phyloP scores from a whole-genome alignment of 2,329 filamentous ascomycete species.

The Hirsutella rhossiliensis region DNA sequence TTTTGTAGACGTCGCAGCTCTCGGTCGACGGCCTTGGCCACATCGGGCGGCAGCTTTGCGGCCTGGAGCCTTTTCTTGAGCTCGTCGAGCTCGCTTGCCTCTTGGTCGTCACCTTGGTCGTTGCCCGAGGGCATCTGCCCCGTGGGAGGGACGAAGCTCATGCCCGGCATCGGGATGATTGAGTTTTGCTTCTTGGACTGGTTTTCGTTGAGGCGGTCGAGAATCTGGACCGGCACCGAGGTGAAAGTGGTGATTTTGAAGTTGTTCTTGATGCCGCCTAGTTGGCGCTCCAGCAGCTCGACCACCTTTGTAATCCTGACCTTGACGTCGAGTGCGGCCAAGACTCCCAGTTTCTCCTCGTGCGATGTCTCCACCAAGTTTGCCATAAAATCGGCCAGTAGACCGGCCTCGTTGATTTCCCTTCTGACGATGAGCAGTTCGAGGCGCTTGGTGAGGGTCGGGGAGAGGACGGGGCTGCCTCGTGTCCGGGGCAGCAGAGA shows the following conservation, averaged over 20 bases:
- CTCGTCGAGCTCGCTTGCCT: slow-evolving; percentile 82
- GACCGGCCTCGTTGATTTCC: slow-evolving; percentile 68
- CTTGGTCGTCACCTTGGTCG: slow-evolving; percentile 57
- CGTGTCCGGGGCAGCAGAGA: slow-evolving; percentile 67
- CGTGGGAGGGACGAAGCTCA: slow-evolving; percentile 21
- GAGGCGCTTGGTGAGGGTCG: slow-evolving; percentile 73
- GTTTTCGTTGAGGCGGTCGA: slow-evolving; percentile 37
- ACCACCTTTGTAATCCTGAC: slow-evolving; percentile 71
- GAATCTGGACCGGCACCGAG: slow-evolving; percentile 49
- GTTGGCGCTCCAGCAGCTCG: slow-evolving; percentile 71
- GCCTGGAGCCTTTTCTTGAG: slow-evolving; percentile 77
- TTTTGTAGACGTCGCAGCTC: slow-evolving; percentile 82
- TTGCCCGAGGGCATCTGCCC: slow-evolving; percentile 29
- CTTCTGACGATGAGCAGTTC: slow-evolving; percentile 81
- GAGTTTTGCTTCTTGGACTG: slow-evolving; percentile 20
- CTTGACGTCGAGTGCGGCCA: slow-evolving; percentile 70
- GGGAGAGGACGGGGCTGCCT: slow-evolving; percentile 55
- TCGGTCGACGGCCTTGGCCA: slow-evolving; percentile 78
- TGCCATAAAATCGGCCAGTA: slow-evolving; percentile 91
- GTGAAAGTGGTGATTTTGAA: slow-evolving; percentile 74
- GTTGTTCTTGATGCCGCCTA: slow-evolving; percentile 73
- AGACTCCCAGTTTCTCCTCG: slow-evolving; percentile 80
- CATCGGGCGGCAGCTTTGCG: slow-evolving; percentile 71
- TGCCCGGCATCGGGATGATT: slow-evolving; percentile 25
- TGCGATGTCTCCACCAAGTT: slow-evolving; percentile 80